These are phyloP conservation scores for Pythium volutum DNA, from an alignment of 352 stramenopile genomes.

Conservation along the genomic window DNA sequence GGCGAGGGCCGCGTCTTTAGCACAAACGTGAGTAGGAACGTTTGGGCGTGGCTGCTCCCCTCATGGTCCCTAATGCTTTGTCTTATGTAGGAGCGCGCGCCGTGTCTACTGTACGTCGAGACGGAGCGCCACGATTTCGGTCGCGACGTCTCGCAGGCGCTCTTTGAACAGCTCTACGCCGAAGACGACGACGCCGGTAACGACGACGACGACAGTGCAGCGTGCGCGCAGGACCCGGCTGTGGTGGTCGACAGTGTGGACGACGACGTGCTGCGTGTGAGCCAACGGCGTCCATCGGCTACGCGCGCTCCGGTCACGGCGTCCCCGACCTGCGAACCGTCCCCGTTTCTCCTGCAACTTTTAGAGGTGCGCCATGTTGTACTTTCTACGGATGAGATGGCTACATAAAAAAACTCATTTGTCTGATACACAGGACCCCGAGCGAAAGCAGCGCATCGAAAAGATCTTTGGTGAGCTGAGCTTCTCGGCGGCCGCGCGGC, in stretches of 20 bases:
- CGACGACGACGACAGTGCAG: constrained; percentile 4
- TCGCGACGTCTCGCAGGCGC: constrained; percentile 56
- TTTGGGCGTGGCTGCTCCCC: background rate
- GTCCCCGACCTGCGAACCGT: background rate
- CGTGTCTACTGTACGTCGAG: constrained; percentile 73
- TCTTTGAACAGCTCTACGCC: constrained; percentile 61
- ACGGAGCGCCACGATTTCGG: constrained; percentile 42
- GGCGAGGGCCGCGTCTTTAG: constrained; percentile 76
- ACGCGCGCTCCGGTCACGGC: background rate
- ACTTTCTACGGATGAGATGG: background rate
- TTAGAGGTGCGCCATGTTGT: background rate
- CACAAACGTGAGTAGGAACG: constrained; percentile 32
- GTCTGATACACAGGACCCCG: constrained; percentile 25
- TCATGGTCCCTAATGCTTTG: background rate
- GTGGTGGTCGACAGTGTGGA: constrained; percentile 17
- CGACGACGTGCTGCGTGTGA: constrained; percentile 12
- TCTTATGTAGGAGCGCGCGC: constrained; percentile 54
- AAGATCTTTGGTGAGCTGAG: constrained; percentile 74
- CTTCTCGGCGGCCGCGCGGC: constrained; percentile 38
- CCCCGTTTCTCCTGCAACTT: constrained; percentile 14
- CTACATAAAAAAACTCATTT: too few relatives aligned
- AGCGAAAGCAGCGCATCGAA: constrained; percentile 47
- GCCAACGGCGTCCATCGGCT: background rate
- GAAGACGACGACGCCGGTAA: constrained; percentile 28
- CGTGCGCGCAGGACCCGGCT: background rate